Evolutionary conservation across 164 flowering plant genomes (phyloP).

Genomic region (Berberis vulgaris): DNA sequence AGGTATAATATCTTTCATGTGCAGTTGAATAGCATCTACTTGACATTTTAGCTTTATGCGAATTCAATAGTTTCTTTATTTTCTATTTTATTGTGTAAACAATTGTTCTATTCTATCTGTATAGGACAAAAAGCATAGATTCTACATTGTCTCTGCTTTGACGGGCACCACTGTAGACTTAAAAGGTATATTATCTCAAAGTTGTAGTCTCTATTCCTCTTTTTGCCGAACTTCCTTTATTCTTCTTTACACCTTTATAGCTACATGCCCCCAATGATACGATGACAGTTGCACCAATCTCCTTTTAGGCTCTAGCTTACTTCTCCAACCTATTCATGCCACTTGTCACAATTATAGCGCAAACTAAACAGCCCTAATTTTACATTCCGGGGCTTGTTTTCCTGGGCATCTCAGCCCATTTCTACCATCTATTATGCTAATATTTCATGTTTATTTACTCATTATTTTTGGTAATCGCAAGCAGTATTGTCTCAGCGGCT

Average conservation of each 20-base stretch:
- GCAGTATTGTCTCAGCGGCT: constrained; percentile 95
- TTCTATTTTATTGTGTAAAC: neutral
- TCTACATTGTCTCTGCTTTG: constrained; percentile 79
- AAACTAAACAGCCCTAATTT: too few relatives aligned
- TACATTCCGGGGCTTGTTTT: too few relatives aligned
- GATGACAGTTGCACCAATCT: too few relatives aligned
- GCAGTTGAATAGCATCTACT: neutral
- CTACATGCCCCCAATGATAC: neutral
- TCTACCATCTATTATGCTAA: neutral
- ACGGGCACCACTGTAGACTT: constrained; percentile 74
- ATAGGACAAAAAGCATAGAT: constrained; percentile 88
- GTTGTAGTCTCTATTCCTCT: neutral
- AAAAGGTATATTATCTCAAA: constrained; percentile 48
- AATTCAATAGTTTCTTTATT: neutral
- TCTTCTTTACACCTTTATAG: neutral
- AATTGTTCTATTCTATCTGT: neutral
- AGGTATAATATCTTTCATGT: constrained; percentile 35
- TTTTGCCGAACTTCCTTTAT: neutral
- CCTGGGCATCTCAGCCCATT: too few relatives aligned
- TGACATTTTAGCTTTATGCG: too few relatives aligned
- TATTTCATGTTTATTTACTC: constrained; percentile 13
- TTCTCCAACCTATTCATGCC: too few relatives aligned
- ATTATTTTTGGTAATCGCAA: constrained; percentile 23
- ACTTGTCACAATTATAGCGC: too few relatives aligned
- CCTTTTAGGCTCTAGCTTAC: too few relatives aligned